A percentile compares a stretch with the other conserved stretches of the same genome.
Conservation (phyloP, 23 red algal species). For the Pyropia haitanensis region DNA sequence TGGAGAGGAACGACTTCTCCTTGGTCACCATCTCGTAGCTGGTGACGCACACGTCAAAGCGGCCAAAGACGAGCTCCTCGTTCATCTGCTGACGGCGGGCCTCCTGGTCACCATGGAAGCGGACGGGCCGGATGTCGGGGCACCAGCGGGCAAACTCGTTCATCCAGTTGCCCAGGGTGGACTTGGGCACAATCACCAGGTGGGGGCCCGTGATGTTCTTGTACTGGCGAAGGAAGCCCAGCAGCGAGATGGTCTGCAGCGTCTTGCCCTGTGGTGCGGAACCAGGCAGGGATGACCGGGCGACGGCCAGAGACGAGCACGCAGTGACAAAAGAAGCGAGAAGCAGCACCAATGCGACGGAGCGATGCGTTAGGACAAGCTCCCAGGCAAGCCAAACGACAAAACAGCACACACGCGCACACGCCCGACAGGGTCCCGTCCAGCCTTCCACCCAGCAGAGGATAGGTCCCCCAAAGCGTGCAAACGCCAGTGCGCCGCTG, state of each 20-base stretch:
- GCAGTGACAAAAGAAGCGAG: too few species aligned
- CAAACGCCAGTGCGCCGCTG: too few species aligned
- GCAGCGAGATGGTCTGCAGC: conserved; percentile 90
- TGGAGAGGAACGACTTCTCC: conserved; percentile 72
- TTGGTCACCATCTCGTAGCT: conserved; percentile 89
- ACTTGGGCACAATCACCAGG: conserved; percentile 95
- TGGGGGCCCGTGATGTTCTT: conserved; percentile 85
- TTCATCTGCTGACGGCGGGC: conserved; percentile 26
- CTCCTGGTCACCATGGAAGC: conserved; percentile 85
- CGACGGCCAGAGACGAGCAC: too few species aligned
- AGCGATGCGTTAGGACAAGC: too few species aligned
- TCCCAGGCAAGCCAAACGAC: neutral
- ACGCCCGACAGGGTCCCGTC: neutral
- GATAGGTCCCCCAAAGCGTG: too few species aligned
- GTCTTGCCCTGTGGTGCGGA: conserved; percentile 10
- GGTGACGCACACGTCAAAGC: conserved; percentile 93
- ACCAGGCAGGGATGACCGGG: too few species aligned
- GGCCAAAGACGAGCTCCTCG: conserved; percentile 47
- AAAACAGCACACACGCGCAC: neutral
- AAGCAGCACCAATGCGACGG: too few species aligned
- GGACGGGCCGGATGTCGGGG: conserved; percentile 69
- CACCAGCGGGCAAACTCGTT: conserved; percentile 77
- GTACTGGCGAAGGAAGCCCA: conserved; percentile 79
- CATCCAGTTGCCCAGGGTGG: conserved; percentile 95
- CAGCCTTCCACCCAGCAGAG: too few species aligned